Percentiles rank a stretch among this genome's conserved stretches.
Evolutionary conservation across 345 rosid genomes (phyloP).

Genomic region (Murraya paniculata): DNA sequence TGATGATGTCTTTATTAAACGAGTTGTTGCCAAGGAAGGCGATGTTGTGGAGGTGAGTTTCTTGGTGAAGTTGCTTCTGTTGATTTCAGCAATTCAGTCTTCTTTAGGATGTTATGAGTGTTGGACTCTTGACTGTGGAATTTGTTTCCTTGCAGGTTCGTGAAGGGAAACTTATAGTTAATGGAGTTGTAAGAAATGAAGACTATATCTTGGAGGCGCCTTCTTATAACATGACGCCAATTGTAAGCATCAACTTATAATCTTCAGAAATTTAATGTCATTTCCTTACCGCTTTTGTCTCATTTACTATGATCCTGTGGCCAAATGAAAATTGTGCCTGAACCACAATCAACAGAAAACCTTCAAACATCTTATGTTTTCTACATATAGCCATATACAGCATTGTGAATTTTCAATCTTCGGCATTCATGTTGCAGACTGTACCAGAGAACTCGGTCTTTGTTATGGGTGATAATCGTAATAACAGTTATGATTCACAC

Average conservation of each 20-base stretch:
- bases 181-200: constrained; percentile 67
- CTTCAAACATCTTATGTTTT: neutral
- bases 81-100: neutral
- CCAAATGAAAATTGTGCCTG: neutral
- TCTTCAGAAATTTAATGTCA: neutral
- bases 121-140: neutral
- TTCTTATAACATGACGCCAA: constrained; percentile 72
- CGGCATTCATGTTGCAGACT: constrained; percentile 36
- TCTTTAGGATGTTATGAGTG: neutral
- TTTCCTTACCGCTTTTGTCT: neutral
- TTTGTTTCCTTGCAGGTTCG: constrained; percentile 49
- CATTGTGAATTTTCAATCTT: neutral
- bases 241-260: constrained; percentile 46
- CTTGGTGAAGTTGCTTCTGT: neutral
- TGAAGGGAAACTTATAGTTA: constrained; percentile 67
- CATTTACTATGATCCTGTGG: neutral
- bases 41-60: constrained; percentile 80
- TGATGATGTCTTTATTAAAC: constrained; percentile 90
- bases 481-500: constrained; percentile 94
- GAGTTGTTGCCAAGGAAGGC: constrained; percentile 88
- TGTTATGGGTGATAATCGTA: constrained; percentile 98
- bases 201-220: constrained; percentile 72
- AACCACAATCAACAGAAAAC: neutral
- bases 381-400: neutral
- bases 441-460: constrained; percentile 81